A percentile compares a stretch with the other conserved stretches of the same genome.
Evolutionary conservation across 163 green algal species (phyloP).

Genomic region (Prototheca cutis): DNA sequence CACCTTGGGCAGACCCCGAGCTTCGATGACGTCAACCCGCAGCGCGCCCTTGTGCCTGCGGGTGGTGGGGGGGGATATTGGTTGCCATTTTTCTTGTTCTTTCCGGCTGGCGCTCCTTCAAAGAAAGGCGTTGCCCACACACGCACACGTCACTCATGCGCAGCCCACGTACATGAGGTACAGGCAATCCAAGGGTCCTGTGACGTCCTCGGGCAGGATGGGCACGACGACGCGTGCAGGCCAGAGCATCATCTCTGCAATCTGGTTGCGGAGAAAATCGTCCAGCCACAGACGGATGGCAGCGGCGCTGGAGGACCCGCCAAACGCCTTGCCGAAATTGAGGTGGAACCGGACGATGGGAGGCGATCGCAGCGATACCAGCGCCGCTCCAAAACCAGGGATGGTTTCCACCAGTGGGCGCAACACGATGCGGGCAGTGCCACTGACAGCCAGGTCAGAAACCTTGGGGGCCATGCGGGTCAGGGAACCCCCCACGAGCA

Average conservation of each 20-base stretch:
- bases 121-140: too few relatives aligned
- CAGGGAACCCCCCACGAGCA: constrained; percentile 41
- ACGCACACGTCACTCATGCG: neutral
- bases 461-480: constrained; percentile 80
- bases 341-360: constrained; percentile 74
- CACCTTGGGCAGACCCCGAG: constrained; percentile 42
- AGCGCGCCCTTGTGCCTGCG: constrained; percentile 42
- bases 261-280: constrained; percentile 57
- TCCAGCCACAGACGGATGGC: constrained; percentile 64
- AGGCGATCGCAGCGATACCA: constrained; percentile 33
- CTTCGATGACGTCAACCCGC: constrained; percentile 44
- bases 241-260: constrained; percentile 73
- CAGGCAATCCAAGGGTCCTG: constrained; percentile 33
- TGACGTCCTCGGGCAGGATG: constrained; percentile 35
- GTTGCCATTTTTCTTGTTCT: too few relatives aligned
- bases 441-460: constrained; percentile 68
- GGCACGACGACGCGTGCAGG: constrained; percentile 71
- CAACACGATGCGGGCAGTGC: constrained; percentile 48
- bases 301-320: constrained; percentile 39
- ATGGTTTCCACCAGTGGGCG: constrained; percentile 59
- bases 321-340: constrained; percentile 65
- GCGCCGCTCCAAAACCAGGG: constrained; percentile 70
- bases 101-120: too few relatives aligned
- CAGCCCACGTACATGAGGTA: constrained; percentile 26
- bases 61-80: too few relatives aligned